These are phyloP conservation scores for Wallacemonas sp. DNA, from an alignment of 208 protist species.

Conservation along the genomic window DNA sequence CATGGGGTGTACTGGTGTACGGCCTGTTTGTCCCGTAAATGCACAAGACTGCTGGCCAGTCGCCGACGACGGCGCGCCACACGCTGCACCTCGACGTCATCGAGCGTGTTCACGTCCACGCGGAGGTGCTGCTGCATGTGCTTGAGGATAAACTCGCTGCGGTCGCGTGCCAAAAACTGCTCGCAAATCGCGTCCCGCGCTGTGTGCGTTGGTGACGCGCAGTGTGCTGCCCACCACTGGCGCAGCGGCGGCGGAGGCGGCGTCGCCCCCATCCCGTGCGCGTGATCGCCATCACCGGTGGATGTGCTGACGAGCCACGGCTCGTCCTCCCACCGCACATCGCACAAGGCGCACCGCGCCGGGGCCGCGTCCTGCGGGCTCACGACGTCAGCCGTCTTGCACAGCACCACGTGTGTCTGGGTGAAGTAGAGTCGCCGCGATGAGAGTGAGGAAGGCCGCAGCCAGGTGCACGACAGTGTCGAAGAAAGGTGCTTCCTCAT, in stretches of 20 bases:
- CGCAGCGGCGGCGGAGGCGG: too few species aligned
- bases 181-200: conserved; percentile 57
- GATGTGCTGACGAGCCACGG: conserved; percentile 18
- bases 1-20: conserved; percentile 46
- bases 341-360: neutral
- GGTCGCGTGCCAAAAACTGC: conserved; percentile 57
- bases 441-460: too few species aligned
- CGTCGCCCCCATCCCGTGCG: too few species aligned
- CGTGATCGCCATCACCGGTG: too few species aligned
- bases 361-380: neutral
- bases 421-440: too few species aligned
- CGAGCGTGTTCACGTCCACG: conserved; percentile 70
- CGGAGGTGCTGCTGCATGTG: conserved; percentile 75
- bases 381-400: neutral
- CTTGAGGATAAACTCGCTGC: conserved; percentile 54
- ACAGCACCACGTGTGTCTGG: too few species aligned
- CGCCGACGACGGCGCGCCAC: conserved; percentile 55
- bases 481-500: too few species aligned
- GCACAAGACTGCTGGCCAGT: conserved; percentile 56
- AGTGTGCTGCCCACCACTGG: conserved; percentile 56
- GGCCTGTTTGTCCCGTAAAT: conserved; percentile 48
- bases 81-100: conserved; percentile 53
- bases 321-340: conserved; percentile 16
- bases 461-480: too few species aligned
- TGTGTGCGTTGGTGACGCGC: conserved; percentile 34